phyloP scores from a whole-genome alignment of 1,139 yeast genomes.

The Candida anutae region DNA sequence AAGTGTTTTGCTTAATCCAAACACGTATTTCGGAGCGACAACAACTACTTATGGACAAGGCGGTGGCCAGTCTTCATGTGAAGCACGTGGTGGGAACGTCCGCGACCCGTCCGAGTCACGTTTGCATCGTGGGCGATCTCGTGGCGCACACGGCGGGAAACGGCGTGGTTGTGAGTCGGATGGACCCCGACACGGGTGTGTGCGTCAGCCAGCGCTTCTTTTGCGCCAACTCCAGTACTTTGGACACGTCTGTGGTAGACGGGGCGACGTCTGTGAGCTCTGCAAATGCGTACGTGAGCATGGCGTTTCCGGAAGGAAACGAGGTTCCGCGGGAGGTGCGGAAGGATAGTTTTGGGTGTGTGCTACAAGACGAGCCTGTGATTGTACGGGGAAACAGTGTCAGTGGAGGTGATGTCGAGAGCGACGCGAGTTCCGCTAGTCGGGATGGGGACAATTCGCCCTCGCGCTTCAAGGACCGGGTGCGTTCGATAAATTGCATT shows the following conservation, averaged over 20 bases:
- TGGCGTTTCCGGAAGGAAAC: slow-evolving; percentile 10
- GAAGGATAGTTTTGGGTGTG: slow-evolving; percentile 29
- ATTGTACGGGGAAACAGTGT: slow-evolving; percentile 11
- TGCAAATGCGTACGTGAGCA: slow-evolving; percentile 26
- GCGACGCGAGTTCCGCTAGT: slow-evolving; percentile 1
- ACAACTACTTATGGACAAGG: too few species aligned
- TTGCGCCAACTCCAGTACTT: slow-evolving; percentile 33
- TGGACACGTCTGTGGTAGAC: not conserved
- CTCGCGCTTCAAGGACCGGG: slow-evolving; percentile 33
- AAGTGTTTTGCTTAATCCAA: too few species aligned
- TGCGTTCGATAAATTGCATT: slow-evolving; percentile 47
- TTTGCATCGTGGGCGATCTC: slow-evolving; percentile 30
- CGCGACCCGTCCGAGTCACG: slow-evolving; percentile 20
- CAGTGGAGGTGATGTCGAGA: slow-evolving; percentile 1
- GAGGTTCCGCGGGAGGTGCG: slow-evolving; percentile 4
- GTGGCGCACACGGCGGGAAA: slow-evolving; percentile 63
- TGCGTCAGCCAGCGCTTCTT: slow-evolving; percentile 37
- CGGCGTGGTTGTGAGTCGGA: slow-evolving; percentile 49
- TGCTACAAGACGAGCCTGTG: slow-evolving; percentile 20
- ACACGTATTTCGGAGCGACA: too few species aligned
- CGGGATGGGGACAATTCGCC: slow-evolving; percentile 14
- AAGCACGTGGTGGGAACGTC: slow-evolving; percentile 24
- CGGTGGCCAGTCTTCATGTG: too few species aligned
- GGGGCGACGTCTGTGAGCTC: slow-evolving; percentile 5
- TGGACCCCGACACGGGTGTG: slow-evolving; percentile 11